A percentile compares a stretch with the other conserved stretches of the same genome.
phyloP scores from a whole-genome alignment of 768 basidiomycete genomes.

The Xanthoconium purpureum region DNA sequence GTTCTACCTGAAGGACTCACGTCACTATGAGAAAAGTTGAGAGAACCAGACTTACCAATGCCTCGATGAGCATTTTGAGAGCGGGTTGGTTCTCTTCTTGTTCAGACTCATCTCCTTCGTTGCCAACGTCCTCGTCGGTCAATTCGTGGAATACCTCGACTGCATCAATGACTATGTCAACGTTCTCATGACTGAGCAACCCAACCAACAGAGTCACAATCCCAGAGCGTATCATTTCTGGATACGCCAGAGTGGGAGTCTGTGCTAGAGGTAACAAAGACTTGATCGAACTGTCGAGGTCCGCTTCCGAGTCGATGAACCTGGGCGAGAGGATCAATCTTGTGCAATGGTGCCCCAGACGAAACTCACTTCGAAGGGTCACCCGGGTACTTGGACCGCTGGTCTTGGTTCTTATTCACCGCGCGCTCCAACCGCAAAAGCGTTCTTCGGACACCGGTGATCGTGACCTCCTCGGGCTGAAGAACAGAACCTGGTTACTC shows the following conservation, averaged over 20 bases:
- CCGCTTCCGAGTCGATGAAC: slow-evolving; percentile 98
- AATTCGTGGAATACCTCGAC: slow-evolving; percentile 91
- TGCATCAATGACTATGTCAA: slow-evolving; percentile 95
- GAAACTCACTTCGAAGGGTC: slow-evolving; percentile 80
- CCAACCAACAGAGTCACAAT: slow-evolving; percentile 69
- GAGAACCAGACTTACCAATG: slow-evolving; percentile 54
- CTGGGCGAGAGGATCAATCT: slow-evolving; percentile 39
- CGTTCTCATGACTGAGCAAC: slow-evolving; percentile 92
- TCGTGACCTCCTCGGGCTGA: slow-evolving; percentile 65
- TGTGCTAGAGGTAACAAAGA: slow-evolving; percentile 87
- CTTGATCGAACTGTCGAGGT: slow-evolving; percentile 86
- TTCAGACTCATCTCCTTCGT: slow-evolving; percentile 65
- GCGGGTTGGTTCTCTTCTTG: slow-evolving; percentile 61
- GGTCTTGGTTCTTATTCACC: slow-evolving; percentile 92
- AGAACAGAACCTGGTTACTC: slow-evolving; percentile 3
- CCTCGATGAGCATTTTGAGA: slow-evolving; percentile 70
- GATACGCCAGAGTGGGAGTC: slow-evolving; percentile 77
- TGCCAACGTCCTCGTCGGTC: slow-evolving; percentile 93
- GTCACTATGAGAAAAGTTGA: background rate
- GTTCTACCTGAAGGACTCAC: slow-evolving; percentile 56
- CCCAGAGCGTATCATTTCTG: slow-evolving; percentile 81
- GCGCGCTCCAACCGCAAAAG: slow-evolving; percentile 83
- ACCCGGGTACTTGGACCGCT: slow-evolving; percentile 90
- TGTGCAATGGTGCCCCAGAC: background rate
- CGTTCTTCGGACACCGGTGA: slow-evolving; percentile 67